These are phyloP conservation scores for Lactifluus volemus DNA, from an alignment of 768 basidiomycete species.

Conservation along the genomic window DNA sequence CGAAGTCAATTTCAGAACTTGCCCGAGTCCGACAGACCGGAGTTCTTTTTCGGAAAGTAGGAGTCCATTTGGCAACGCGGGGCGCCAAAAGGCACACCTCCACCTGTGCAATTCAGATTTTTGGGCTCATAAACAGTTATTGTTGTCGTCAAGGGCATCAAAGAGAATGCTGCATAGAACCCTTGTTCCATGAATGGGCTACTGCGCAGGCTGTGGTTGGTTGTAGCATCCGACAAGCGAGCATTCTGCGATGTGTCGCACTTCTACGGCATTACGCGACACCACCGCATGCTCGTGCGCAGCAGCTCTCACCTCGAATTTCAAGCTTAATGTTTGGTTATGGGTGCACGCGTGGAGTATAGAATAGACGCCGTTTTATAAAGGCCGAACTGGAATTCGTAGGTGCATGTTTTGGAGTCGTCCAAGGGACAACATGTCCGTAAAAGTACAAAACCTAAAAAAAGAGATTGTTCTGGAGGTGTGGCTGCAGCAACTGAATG, in stretches of 20 bases:
- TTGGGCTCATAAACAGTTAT: no score
- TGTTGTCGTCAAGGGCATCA: no score
- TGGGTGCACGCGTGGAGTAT: neutral
- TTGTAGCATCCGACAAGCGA: no score
- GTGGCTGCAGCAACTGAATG: neutral
- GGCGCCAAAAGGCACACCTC: neutral
- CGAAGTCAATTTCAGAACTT: neutral
- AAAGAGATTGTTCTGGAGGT: neutral
- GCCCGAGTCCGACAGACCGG: neutral
- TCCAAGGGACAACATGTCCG: neutral
- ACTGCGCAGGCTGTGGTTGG: no score
- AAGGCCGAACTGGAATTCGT: neutral
- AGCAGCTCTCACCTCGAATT: neutral
- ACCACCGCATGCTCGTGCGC: neutral
- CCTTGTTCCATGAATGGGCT: no score
- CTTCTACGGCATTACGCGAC: no score
- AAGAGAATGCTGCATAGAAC: no score
- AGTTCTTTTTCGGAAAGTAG: neutral
- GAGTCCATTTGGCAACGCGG: neutral
- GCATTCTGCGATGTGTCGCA: no score
- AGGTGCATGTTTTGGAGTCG: no score
- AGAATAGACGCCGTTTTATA: neutral
- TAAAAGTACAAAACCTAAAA: neutral
- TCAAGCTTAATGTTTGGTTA: neutral
- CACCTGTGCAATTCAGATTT: neutral